Base-by-base conservation (phyloP, 306 rosid genomes). In the Clitoria ternatea region DNA sequence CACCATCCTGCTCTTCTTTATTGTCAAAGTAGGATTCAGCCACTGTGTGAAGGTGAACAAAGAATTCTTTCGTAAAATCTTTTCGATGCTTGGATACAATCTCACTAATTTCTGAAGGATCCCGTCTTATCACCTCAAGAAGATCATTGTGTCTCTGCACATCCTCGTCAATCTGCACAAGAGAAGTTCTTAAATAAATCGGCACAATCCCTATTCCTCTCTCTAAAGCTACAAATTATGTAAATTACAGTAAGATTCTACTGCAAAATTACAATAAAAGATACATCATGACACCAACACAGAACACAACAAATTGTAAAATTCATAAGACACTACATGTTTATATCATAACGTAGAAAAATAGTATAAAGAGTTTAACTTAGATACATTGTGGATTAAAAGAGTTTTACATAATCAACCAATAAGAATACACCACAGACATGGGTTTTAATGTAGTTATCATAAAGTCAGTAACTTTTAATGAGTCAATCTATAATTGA, bases 61-160 rank as follows among this genome's bases (percentile, higher is more conserved):
- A 91, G 74, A 91, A 95, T 79, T 95, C 99, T 68, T 86, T 85
- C 0, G 99, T 95, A 79, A 95, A 95, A 82, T 91, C 97, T 77
- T 95, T 95, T 13, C 96, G 89, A 19, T 96, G 96, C 73, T 86
- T 86, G 59, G 92, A 39, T 68, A 95, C 88, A 47, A 91, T 60
- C 19, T 95, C 94, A 62, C 56, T 79, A 59, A 95, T 77, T 73
- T 82, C 84, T 8, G 84, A 69, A 24, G 85, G 79, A 30, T 79
- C 65, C 14, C 39, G 70, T 61, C 66, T 82, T 66, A 91, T 64
- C 67, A 72, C 85, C 63, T 85, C 73, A 73, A 95, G 86, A 79
- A 91, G 89, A 49, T 82, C 85, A 59, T 89, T 79, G 65, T 95
- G 99, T 62, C 97, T 86, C 79, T 91, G 91, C 60, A 95, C 89